phyloP scores from a whole-genome alignment of 2,329 filamentous ascomycete genomes.

The Eutypa lata region DNA sequence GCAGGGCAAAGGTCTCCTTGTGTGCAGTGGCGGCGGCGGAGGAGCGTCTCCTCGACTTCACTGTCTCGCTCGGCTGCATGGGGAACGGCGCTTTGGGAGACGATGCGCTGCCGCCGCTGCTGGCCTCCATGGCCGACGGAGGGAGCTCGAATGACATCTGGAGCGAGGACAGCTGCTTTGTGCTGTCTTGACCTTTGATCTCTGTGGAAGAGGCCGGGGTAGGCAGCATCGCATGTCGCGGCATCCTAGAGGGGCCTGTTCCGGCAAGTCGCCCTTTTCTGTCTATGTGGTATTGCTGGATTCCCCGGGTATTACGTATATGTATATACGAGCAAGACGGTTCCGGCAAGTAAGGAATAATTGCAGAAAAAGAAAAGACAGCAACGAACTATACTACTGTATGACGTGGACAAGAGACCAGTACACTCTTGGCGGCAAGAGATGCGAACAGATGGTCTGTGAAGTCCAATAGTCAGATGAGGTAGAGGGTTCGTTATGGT shows the following conservation, averaged over 20 bases:
- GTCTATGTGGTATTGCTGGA: neutral
- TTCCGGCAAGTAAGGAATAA: too few species aligned
- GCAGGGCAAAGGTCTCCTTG: slow-evolving; percentile 72
- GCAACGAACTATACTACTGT: neutral
- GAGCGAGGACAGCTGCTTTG: slow-evolving; percentile 55
- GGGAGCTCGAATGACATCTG: slow-evolving; percentile 73
- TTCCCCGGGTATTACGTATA: too few species aligned
- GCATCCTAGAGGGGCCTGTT: slow-evolving; percentile 48
- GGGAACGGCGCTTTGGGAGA: slow-evolving; percentile 35
- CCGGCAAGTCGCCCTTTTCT: neutral
- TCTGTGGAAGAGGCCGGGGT: slow-evolving; percentile 80
- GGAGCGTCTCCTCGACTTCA: slow-evolving; percentile 52
- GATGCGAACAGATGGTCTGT: neutral
- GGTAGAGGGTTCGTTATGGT: neutral
- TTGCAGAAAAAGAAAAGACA: too few species aligned
- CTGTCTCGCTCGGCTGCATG: slow-evolving; percentile 43
- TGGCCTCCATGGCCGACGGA: slow-evolving; percentile 62
- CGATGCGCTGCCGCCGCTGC: slow-evolving; percentile 40
- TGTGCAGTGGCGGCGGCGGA: slow-evolving; percentile 43
- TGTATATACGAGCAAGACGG: neutral
- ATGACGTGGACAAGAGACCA: neutral
- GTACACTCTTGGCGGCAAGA: neutral
- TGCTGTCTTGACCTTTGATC: slow-evolving; percentile 68
- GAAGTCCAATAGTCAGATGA: neutral
- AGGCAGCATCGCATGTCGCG: slow-evolving; percentile 63